These are phyloP conservation scores for Hypomyces rosellus DNA, from an alignment of 2,329 filamentous ascomycete species.

Conservation along the genomic window DNA sequence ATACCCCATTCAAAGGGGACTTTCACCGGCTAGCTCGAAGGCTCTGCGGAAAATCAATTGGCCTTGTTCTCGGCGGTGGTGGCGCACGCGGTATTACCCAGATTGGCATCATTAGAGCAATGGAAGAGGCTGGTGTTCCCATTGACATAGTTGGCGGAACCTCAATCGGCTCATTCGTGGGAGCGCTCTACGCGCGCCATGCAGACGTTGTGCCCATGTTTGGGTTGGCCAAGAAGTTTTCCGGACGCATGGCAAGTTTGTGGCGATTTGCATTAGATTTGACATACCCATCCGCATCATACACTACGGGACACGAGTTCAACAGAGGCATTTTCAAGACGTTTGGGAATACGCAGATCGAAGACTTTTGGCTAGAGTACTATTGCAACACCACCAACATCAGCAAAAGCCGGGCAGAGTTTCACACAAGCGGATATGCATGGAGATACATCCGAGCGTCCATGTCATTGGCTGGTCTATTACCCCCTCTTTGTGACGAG, in stretches of 20 bases:
- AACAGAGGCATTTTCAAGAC: slow-evolving; percentile 99
- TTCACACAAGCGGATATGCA: slow-evolving; percentile 92
- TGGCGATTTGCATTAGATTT: slow-evolving; percentile 97
- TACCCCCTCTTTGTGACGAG: slow-evolving; percentile 93
- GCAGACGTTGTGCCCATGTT: slow-evolving; percentile 97
- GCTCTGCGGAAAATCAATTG: slow-evolving; percentile 89
- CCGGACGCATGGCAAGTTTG: slow-evolving; percentile 96
- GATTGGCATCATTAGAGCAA: slow-evolving; percentile 85
- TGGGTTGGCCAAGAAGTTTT: slow-evolving; percentile 92
- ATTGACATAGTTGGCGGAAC: slow-evolving; percentile 95
- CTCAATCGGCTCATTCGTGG: slow-evolving; percentile 93
- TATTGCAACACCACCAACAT: slow-evolving; percentile 99
- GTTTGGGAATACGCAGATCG: slow-evolving; percentile 93
- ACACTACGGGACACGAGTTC: slow-evolving; percentile 98
- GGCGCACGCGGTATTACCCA: slow-evolving; percentile 89
- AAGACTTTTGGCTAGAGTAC: slow-evolving; percentile 98
- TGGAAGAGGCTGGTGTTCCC: slow-evolving; percentile 93
- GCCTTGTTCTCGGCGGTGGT: slow-evolving; percentile 87
- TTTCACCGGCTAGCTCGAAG: slow-evolving; percentile 88
- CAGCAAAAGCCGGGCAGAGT: slow-evolving; percentile 83
- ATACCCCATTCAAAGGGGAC: slow-evolving; percentile 91
- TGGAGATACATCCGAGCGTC: slow-evolving; percentile 96
- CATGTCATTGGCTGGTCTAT: slow-evolving; percentile 88
- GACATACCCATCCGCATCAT: slow-evolving; percentile 93
- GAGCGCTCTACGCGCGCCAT: slow-evolving; percentile 89